These are phyloP conservation scores for Leptomonas seymouri DNA, from an alignment of 208 protist species.

Conservation along the genomic window DNA sequence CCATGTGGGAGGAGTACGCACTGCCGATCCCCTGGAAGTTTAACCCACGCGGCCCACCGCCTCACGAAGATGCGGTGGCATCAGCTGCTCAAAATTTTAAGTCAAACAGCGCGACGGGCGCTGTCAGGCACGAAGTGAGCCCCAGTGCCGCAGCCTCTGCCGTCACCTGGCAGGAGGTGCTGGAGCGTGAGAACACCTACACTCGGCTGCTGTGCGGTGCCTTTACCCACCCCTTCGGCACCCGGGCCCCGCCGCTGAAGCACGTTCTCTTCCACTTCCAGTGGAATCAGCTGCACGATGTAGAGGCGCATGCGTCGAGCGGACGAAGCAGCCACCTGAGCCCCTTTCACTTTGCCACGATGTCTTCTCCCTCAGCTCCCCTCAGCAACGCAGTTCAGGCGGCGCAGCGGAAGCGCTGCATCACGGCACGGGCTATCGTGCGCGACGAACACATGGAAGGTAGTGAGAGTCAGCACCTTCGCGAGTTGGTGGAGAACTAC, in stretches of 20 bases:
- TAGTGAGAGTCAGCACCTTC: slow-evolving; percentile 26
- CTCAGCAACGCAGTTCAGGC: slow-evolving; percentile 20
- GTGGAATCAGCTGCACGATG: slow-evolving; percentile 74
- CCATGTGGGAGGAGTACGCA: slow-evolving; percentile 55
- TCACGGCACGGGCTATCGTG: slow-evolving; percentile 40
- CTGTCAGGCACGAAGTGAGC: not conserved
- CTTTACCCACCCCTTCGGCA: slow-evolving; percentile 68
- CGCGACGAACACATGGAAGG: slow-evolving; percentile 54
- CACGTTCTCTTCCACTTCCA: slow-evolving; percentile 62
- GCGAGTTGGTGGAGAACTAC: slow-evolving; percentile 8
- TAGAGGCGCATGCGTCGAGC: slow-evolving; percentile 51
- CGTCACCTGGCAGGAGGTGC: slow-evolving; percentile 52
- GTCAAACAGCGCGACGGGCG: not conserved
- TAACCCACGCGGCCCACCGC: slow-evolving; percentile 19
- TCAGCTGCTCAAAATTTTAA: not conserved
- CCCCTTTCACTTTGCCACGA: slow-evolving; percentile 29
- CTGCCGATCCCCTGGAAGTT: slow-evolving; percentile 67
- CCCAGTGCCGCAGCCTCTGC: not conserved
- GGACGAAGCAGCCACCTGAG: slow-evolving; percentile 28
- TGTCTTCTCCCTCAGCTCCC: not conserved
- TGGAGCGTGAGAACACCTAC: slow-evolving; percentile 62
- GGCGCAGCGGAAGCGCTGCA: slow-evolving; percentile 50
- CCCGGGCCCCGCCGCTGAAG: slow-evolving; percentile 47
- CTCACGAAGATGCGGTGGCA: not conserved
- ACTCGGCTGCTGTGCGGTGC: slow-evolving; percentile 38